A percentile compares a stretch with the other conserved stretches of the same genome.
Evolutionary conservation across 495 filamentous ascomycete genomes (phyloP).

Genomic region (Penicillium subrubescens): DNA sequence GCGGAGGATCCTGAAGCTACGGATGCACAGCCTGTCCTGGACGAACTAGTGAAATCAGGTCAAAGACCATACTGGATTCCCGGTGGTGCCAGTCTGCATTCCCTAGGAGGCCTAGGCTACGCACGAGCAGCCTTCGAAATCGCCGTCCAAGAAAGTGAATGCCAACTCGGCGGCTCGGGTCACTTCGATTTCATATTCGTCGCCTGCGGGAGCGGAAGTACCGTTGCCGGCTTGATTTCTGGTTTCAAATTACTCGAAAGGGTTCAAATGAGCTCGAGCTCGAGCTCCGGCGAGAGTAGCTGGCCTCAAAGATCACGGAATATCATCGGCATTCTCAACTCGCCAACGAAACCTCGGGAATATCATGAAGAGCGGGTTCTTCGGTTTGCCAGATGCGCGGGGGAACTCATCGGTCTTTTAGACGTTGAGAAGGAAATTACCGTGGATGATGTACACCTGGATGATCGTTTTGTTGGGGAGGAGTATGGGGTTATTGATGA

Average conservation of each 20-base stretch:
- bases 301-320: not conserved
- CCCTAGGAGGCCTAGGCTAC: conserved; percentile 43
- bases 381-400: conserved; percentile 34
- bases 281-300: not conserved
- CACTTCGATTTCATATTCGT: conserved; percentile 44
- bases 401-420: conserved; percentile 32
- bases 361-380: conserved; percentile 40
- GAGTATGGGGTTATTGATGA: conserved; percentile 39
- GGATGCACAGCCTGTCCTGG: conserved; percentile 26
- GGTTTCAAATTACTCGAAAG: conserved; percentile 42
- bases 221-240: conserved; percentile 40
- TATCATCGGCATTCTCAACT: conserved; percentile 41
- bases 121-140: conserved; percentile 44
- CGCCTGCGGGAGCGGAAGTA: conserved; percentile 44
- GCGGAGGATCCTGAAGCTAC: conserved; percentile 11
- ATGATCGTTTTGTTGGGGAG: conserved; percentile 38
- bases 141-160: conserved; percentile 31
- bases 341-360: conserved; percentile 31
- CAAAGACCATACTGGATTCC: conserved; percentile 41
- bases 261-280: not conserved
- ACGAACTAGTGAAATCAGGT: conserved; percentile 17
- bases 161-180: conserved; percentile 21
- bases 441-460: conserved; percentile 36
- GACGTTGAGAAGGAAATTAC: conserved; percentile 28
- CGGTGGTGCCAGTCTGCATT: conserved; percentile 43